Percentiles rank a stretch among this genome's conserved stretches.
phyloP scores from a whole-genome alignment of 129 eudicot species.

The Tagetes patula region DNA sequence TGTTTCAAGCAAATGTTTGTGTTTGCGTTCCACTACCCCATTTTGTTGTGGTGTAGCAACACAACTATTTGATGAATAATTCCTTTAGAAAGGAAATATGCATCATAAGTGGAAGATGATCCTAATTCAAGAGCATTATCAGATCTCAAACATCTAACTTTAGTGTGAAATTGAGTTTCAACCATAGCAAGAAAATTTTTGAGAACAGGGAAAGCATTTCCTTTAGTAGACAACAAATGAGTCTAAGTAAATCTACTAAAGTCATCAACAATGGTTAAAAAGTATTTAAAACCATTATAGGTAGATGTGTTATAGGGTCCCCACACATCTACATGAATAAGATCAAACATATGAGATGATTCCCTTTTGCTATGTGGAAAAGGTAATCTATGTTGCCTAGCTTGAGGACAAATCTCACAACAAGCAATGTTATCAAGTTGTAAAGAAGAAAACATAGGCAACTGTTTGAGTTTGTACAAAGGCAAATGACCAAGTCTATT shows the following conservation, averaged over 20 bases:
- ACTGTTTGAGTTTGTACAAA: not conserved
- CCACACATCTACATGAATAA: too few relatives aligned
- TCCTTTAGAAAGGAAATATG: too few relatives aligned
- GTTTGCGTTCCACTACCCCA: not conserved
- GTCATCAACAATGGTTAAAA: not conserved
- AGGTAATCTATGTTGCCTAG: not conserved
- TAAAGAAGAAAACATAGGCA: not conserved
- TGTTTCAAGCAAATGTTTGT: not conserved
- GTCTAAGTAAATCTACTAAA: not conserved
- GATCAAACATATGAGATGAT: too few relatives aligned
- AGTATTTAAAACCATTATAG: not conserved
- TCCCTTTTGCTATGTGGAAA: not conserved
- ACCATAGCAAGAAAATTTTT: not conserved
- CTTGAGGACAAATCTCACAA: not conserved
- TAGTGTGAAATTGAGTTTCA: not conserved
- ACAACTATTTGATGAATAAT: not conserved
- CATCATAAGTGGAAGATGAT: not conserved
- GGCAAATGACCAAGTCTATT: not conserved
- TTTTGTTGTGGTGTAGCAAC: not conserved
- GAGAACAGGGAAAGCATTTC: not conserved
- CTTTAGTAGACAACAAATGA: not conserved
- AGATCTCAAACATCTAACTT: not conserved
- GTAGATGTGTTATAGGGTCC: too few relatives aligned
- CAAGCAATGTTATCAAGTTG: not conserved
- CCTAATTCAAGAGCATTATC: not conserved